Conservation (phyloP, 441 rosid genomes). For the Adansonia gregorii region DNA sequence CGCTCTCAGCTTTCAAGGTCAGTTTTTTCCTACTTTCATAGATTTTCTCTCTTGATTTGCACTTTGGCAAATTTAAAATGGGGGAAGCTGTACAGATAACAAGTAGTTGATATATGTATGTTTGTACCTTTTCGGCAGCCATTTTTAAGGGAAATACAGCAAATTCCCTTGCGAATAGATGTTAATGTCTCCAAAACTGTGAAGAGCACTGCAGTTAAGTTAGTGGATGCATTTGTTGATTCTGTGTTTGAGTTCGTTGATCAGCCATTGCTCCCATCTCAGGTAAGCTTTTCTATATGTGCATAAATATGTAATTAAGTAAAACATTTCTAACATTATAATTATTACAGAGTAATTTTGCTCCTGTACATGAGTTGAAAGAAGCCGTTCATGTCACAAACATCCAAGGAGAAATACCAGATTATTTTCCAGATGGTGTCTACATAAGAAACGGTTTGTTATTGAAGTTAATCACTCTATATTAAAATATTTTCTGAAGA, state of each 20-base stretch:
- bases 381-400: conserved; percentile 27
- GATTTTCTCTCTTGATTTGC: too few relatives aligned
- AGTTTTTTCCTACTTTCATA: not conserved
- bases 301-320: too few relatives aligned
- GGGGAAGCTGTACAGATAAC: not conserved
- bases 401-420: conserved; percentile 36
- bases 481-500: not conserved
- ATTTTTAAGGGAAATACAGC: conserved; percentile 25
- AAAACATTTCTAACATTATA: too few relatives aligned
- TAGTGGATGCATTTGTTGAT: conserved; percentile 44
- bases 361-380: conserved; percentile 34
- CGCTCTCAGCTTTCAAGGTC: conserved; percentile 36
- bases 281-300: conserved; percentile 31
- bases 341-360: conserved; percentile 36
- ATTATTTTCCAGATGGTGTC: conserved; percentile 36
- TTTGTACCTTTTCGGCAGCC: conserved; percentile 29
- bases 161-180: conserved; percentile 26
- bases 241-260: conserved; percentile 43
- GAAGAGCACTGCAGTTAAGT: conserved; percentile 22
- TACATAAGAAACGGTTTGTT: conserved; percentile 41
- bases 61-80: not conserved
- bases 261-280: conserved; percentile 47
- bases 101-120: not conserved
- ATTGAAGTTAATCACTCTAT: not conserved
- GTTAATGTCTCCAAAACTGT: conserved; percentile 18